Evolutionary conservation across 352 stramenopile genomes (phyloP).

Genomic region (Phytophthora ramorum): DNA sequence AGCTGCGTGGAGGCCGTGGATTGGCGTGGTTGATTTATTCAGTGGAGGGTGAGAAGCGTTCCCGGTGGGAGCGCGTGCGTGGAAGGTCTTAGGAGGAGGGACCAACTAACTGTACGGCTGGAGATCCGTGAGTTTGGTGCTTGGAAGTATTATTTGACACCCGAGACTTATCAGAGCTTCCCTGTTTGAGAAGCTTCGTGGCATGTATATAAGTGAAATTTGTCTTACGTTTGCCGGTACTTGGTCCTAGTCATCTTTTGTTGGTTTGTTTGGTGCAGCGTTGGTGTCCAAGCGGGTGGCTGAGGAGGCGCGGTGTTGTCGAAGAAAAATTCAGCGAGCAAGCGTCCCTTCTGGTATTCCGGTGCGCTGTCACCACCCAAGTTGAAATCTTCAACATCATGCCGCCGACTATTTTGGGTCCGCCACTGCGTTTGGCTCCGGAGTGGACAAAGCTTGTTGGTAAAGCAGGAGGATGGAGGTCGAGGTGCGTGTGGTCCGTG

Average conservation of each 20-base stretch:
- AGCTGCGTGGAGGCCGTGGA: conserved; percentile 15
- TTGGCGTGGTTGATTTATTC: conserved; percentile 52
- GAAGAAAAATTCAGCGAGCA: conserved; percentile 3
- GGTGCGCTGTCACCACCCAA: background rate
- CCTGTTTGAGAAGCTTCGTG: conserved; percentile 16
- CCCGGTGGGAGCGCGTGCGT: conserved; percentile 23
- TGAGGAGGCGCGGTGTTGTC: background rate
- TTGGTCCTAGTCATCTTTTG: background rate
- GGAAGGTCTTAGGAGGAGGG: conserved; percentile 20
- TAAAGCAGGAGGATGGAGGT: conserved; percentile 31
- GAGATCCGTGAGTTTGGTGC: conserved; percentile 30
- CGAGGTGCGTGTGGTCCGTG: conserved; percentile 42
- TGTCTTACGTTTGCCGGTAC: conserved; percentile 15
- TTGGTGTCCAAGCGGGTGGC: background rate
- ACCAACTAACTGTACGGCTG: conserved; percentile 20
- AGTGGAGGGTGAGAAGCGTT: conserved; percentile 27
- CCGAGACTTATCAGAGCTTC: conserved; percentile 26
- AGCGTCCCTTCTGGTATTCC: background rate
- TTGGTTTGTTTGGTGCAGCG: background rate
- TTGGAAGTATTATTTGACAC: conserved; percentile 42
- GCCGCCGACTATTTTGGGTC: conserved; percentile 15
- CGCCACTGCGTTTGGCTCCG: background rate
- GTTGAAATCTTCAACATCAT: conserved; percentile 8
- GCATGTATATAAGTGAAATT: conserved; percentile 35
- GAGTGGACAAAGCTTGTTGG: background rate